phyloP scores from a whole-genome alignment of 768 basidiomycete genomes.

The Termitomyces titanicus region DNA sequence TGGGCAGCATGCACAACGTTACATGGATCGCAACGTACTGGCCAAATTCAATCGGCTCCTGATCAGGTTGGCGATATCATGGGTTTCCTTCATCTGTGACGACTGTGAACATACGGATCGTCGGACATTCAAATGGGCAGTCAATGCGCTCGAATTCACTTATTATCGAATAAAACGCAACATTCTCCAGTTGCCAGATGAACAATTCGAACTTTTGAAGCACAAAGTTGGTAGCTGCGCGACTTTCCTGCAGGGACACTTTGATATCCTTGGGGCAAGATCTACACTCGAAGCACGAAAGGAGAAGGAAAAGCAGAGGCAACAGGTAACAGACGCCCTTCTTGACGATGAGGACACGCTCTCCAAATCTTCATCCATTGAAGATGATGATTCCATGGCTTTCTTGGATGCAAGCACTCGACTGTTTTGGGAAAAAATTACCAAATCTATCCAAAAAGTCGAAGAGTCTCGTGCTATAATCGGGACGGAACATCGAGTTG shows the following conservation, averaged over 20 bases:
- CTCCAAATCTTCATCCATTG: slow-evolving; percentile 27
- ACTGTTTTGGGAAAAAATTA: slow-evolving; percentile 71
- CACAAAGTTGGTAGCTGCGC: slow-evolving; percentile 94
- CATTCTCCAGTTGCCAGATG: slow-evolving; percentile 83
- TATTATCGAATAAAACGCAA: slow-evolving; percentile 84
- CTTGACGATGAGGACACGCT: slow-evolving; percentile 50
- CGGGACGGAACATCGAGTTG: slow-evolving; percentile 65
- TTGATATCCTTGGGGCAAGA: slow-evolving; percentile 95
- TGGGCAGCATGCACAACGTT: slow-evolving; percentile 83
- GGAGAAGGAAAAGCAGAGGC: slow-evolving; percentile 78
- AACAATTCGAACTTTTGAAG: slow-evolving; percentile 87
- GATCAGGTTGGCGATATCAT: slow-evolving; percentile 89
- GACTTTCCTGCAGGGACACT: slow-evolving; percentile 94
- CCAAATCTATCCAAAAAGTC: slow-evolving; percentile 54
- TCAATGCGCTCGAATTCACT: slow-evolving; percentile 92
- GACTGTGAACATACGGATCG: slow-evolving; percentile 95
- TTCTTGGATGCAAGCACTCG: slow-evolving; percentile 65
- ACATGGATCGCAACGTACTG: slow-evolving; percentile 73
- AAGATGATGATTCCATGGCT: slow-evolving; percentile 39
- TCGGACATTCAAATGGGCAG: slow-evolving; percentile 97
- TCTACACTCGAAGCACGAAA: slow-evolving; percentile 84
- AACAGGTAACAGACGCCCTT: slow-evolving; percentile 46
- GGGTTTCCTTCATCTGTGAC: slow-evolving; percentile 98
- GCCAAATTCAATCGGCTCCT: slow-evolving; percentile 80
- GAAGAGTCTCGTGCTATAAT: slow-evolving; percentile 61